phyloP scores from a whole-genome alignment of 192 early-diverging fungal genomes.

The Chytriomyces confervae region DNA sequence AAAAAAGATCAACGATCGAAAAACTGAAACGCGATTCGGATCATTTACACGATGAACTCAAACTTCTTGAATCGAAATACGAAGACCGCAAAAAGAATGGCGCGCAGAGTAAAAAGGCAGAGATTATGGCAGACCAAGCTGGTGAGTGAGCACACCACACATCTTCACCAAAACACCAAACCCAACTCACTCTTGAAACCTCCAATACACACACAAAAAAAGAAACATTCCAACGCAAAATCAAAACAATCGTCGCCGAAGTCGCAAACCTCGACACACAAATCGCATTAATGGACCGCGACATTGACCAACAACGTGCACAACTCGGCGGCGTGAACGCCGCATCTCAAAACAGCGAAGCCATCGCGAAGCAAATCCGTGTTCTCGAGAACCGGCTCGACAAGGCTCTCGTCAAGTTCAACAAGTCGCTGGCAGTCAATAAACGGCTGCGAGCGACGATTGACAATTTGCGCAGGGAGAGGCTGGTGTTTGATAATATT shows the following conservation, averaged over 20 bases:
- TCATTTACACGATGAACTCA: slow-evolving; percentile 55
- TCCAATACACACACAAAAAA: neutral
- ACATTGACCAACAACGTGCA: slow-evolving; percentile 58
- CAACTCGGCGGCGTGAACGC: slow-evolving; percentile 61
- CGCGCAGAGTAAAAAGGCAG: slow-evolving; percentile 56
- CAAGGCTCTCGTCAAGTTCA: slow-evolving; percentile 66
- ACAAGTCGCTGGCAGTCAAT: slow-evolving; percentile 64
- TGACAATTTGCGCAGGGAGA: slow-evolving; percentile 62
- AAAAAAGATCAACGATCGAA: slow-evolving; percentile 54
- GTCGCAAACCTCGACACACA: slow-evolving; percentile 47
- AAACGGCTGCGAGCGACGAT: slow-evolving; percentile 57
- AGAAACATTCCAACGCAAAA: slow-evolving; percentile 53
- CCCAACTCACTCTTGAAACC: neutral
- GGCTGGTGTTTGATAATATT: slow-evolving; percentile 65
- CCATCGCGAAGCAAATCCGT: slow-evolving; percentile 60
- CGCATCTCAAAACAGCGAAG: slow-evolving; percentile 52
- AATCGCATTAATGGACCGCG: slow-evolving; percentile 41
- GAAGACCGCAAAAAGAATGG: slow-evolving; percentile 54
- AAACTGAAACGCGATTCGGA: slow-evolving; percentile 60
- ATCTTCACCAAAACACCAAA: neutral
- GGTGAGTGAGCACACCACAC: slow-evolving; percentile 29
- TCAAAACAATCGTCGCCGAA: slow-evolving; percentile 45
- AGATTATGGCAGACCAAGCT: slow-evolving; percentile 59
- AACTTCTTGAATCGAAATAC: slow-evolving; percentile 53
- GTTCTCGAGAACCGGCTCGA: slow-evolving; percentile 65